A percentile compares a stretch with the other conserved stretches of the same genome.
phyloP scores from a whole-genome alignment of 345 rosid genomes.

The Ceriops tagal region DNA sequence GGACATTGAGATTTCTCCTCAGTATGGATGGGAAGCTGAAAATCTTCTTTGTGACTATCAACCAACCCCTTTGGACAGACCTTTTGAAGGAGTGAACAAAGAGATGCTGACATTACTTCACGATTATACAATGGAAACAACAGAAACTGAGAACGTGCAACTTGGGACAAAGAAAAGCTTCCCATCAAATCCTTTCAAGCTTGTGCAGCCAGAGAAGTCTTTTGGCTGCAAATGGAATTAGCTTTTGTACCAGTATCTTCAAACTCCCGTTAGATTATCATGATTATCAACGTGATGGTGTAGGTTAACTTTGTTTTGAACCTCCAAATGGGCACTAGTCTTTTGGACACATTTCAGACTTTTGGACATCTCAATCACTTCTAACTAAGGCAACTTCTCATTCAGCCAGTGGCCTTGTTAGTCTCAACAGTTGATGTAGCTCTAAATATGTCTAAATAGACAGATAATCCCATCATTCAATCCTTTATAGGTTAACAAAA shows the following conservation, averaged over 20 bases:
- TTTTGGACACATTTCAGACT: neutral
- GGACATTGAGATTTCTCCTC: slow-evolving; percentile 19
- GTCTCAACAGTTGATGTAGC: neutral
- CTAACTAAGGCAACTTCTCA: neutral
- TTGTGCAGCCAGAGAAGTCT: slow-evolving; percentile 6
- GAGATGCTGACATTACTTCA: slow-evolving; percentile 31
- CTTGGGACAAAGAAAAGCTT: neutral
- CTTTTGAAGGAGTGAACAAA: slow-evolving; percentile 37
- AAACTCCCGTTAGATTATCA: slow-evolving; percentile 9
- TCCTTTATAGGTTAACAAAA: neutral
- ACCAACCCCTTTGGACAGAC: slow-evolving; percentile 26
- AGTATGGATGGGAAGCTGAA: slow-evolving; percentile 33
- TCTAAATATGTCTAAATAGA: neutral
- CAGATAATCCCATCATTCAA: neutral
- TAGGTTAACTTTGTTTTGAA: slow-evolving; percentile 6
- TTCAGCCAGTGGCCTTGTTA: neutral
- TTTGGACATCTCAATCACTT: neutral
- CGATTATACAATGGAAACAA: slow-evolving; percentile 27
- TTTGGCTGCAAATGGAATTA: slow-evolving; percentile 5
- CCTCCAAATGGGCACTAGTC: slow-evolving; percentile 4
- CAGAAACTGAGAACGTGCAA: slow-evolving; percentile 16
- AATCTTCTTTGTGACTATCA: slow-evolving; percentile 21
- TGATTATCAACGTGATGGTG: slow-evolving; percentile 8
- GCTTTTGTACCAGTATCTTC: slow-evolving; percentile 7
- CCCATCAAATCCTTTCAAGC: neutral